Conservation (phyloP, 768 basidiomycete species). For the Saitozyma podzolica region DNA sequence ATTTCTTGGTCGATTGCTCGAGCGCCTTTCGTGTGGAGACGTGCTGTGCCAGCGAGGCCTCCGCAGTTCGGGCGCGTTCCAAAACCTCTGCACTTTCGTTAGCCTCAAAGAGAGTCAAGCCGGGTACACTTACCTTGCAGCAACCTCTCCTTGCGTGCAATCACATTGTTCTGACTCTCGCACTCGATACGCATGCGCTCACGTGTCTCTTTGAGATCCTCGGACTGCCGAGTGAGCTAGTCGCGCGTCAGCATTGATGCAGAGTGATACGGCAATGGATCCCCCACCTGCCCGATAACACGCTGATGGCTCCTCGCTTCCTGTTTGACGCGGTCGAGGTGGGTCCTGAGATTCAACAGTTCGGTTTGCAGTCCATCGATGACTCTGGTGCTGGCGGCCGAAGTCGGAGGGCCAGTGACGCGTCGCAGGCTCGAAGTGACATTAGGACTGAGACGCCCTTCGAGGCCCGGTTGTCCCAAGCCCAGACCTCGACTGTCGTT, state of each 20-base stretch:
- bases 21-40: constrained; percentile 32
- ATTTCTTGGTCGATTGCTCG: constrained; percentile 43
- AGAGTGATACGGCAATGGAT: background rate
- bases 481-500: background rate
- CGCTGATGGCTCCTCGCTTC: constrained; percentile 34
- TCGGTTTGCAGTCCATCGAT: constrained; percentile 47
- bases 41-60: constrained; percentile 32
- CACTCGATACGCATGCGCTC: constrained; percentile 45
- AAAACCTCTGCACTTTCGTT: constrained; percentile 38
- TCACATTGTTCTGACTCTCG: constrained; percentile 47
- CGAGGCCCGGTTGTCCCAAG: background rate
- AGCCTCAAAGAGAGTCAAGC: background rate
- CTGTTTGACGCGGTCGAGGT: constrained; percentile 39
- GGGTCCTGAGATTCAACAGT: constrained; percentile 28
- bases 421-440: constrained; percentile 1
- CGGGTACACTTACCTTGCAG: constrained; percentile 36
- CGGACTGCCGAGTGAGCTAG: constrained; percentile 46
- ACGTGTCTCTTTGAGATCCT: constrained; percentile 50
- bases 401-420: constrained; percentile 17
- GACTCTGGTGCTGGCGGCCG: constrained; percentile 39
- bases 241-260: constrained; percentile 2
- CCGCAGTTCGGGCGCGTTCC: constrained; percentile 48
- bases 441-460: constrained; percentile 21
- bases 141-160: constrained; percentile 45
- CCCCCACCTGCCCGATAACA: constrained; percentile 32